Percentiles rank a stretch among this genome's conserved stretches.
phyloP scores from a whole-genome alignment of 73 alveolate species.

The Tetrahymena borealis region DNA sequence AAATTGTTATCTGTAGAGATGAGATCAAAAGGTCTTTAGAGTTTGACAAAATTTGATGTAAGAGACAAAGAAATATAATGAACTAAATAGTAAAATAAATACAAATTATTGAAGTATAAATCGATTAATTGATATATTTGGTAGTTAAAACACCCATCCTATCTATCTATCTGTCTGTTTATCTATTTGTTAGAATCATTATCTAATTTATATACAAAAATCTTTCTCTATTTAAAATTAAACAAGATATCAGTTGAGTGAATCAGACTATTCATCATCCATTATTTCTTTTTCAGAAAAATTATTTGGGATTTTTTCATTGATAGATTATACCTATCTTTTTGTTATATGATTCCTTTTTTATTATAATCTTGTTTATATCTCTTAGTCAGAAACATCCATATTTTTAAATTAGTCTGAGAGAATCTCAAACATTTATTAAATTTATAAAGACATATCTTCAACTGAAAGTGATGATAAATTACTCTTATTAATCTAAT shows the following conservation, averaged over 20 bases:
- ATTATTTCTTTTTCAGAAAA: neutral
- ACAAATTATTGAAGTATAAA: too few species aligned
- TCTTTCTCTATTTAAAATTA: too few species aligned
- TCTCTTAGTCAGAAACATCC: neutral
- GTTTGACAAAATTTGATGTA: too few species aligned
- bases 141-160: too few species aligned
- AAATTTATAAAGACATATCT: neutral
- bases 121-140: too few species aligned
- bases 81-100: too few species aligned
- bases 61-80: too few species aligned
- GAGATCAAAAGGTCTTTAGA: too few species aligned
- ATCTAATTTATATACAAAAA: neutral
- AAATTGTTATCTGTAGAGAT: too few species aligned
- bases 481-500: neutral
- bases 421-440: neutral
- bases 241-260: neutral
- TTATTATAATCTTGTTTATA: neutral
- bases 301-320: neutral
- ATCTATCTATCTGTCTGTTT: too few species aligned
- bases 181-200: neutral
- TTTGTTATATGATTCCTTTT: neutral
- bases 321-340: neutral
- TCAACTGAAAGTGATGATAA: neutral
- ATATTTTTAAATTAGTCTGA: neutral
- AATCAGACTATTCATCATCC: neutral